phyloP scores from a whole-genome alignment of 352 stramenopile species.

The Globisporangium nagaii region DNA sequence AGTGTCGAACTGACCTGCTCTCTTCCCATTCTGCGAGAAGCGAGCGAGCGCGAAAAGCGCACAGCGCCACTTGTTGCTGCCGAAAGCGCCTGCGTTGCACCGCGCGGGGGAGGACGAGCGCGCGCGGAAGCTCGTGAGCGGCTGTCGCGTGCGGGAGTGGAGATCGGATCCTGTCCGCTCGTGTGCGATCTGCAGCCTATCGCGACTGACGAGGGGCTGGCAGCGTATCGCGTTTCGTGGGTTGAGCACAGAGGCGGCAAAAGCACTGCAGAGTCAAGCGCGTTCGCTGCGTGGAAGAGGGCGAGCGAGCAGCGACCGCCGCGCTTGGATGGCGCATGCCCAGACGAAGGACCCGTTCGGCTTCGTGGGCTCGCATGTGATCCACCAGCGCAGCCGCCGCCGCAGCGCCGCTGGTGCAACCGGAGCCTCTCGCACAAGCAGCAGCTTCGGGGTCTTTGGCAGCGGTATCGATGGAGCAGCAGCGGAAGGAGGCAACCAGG shows the following conservation, averaged over 20 bases:
- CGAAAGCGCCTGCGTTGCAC: too few relatives aligned
- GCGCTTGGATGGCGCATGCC: constrained; percentile 15
- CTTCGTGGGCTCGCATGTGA: constrained; percentile 56
- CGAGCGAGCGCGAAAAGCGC: too few relatives aligned
- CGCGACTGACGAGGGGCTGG: background rate
- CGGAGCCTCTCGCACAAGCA: background rate
- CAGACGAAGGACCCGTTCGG: constrained; percentile 54
- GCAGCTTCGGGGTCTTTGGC: background rate
- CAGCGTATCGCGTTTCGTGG: too few relatives aligned
- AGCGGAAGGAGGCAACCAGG: background rate
- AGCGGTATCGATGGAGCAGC: background rate
- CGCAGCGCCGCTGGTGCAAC: background rate
- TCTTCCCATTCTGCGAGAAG: too few relatives aligned
- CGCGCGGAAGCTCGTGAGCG: too few relatives aligned
- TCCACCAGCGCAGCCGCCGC: constrained; percentile 15
- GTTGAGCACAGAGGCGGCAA: too few relatives aligned
- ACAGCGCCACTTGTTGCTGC: too few relatives aligned
- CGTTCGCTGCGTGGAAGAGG: background rate
- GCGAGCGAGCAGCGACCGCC: background rate
- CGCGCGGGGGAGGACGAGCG: background rate
- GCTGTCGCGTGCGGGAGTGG: background rate
- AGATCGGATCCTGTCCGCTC: background rate
- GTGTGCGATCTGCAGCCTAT: background rate
- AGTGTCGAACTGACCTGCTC: too few relatives aligned
- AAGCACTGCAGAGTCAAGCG: too few relatives aligned